Base-by-base conservation (phyloP, 2,329 filamentous ascomycete genomes). In the Trichophyton benhamiae region DNA sequence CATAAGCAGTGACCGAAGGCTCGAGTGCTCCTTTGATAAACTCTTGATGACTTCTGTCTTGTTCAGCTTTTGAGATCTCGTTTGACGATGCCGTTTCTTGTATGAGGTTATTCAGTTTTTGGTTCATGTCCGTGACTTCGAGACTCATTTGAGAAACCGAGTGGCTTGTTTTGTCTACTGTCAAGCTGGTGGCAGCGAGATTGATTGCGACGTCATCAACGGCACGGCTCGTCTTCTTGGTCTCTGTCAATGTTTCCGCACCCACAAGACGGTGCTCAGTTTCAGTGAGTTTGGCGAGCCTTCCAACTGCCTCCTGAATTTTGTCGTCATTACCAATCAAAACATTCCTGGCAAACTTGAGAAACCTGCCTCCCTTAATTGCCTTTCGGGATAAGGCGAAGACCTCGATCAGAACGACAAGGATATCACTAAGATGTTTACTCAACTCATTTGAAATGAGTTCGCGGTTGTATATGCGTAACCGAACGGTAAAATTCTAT, bases 391-490 rank as follows among this genome's bases (percentile, higher is more conserved):
- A 74, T 0, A 78, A 65, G 7, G 79, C 72, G 33, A 80, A 72
- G 3, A 79, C 75, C 61, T 79, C 74, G 41, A 80, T 76, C 0
- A 80, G 62, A 0, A 76, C 72, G 0, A 74, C 74, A 1, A 80
- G 69, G 5, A 80, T 77, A 1, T 71, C 68, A 13, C 74, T 72
- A 2, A 79, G 68, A 60, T 79, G 78, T 15, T 71, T 66, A 11
- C 72, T 68, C 2, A 79, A 67, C 20, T 75, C 69, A 0, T 63
- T 52, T 0, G 76, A 77, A 63, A 79, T 70, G 11, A 69, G 61
- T 25, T 75, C 68, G 20, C 72, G 70, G 6, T 75, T 66, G 49
- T 79, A 79, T 20, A 78, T 72, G 15, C 72, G 71, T 5, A 79
- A 64, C 15, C 77, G 71, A 6, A 70, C 67, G 3, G 76, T 79